A percentile compares a stretch with the other conserved stretches of the same genome.
phyloP scores from a whole-genome alignment of 805 yeast species.

The Huiozyma naganishii region DNA sequence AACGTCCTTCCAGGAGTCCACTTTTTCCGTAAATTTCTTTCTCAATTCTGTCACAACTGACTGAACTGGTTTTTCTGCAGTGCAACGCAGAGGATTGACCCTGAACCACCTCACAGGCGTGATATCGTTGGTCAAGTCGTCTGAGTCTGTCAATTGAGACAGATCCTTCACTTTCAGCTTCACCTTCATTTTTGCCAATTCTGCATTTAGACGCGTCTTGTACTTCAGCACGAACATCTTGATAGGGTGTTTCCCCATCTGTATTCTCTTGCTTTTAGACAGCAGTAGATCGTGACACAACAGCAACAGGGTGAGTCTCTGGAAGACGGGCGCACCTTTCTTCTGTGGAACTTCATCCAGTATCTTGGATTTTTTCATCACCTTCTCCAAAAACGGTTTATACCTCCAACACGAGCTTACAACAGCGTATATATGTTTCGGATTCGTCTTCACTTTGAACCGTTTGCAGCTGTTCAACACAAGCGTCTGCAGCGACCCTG shows the following conservation, averaged over 20 bases:
- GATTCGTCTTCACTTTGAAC: conserved; percentile 46
- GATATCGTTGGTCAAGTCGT: conserved; percentile 36
- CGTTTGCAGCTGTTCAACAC: conserved; percentile 40
- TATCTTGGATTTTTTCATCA: conserved; percentile 61
- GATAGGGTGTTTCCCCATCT: conserved; percentile 78
- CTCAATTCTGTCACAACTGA: conserved; percentile 16
- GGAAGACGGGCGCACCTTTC: conserved; percentile 39
- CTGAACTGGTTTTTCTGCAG: conserved; percentile 18
- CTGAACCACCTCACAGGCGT: conserved; percentile 79
- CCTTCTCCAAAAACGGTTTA: conserved; percentile 47
- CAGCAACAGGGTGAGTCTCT: conserved; percentile 32
- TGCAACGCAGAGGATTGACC: conserved; percentile 51
- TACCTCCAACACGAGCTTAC: conserved; percentile 69
- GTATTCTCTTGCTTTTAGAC: conserved; percentile 68
- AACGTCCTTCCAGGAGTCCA: conserved; percentile 32
- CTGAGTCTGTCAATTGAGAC: conserved; percentile 42
- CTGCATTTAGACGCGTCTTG: conserved; percentile 75
- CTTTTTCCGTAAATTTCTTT: conserved; percentile 36
- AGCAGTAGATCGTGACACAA: conserved; percentile 75
- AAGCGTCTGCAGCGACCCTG: conserved; percentile 45
- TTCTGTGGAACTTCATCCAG: conserved; percentile 35
- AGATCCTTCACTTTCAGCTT: conserved; percentile 53
- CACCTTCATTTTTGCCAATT: conserved; percentile 65
- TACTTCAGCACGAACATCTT: conserved; percentile 72
- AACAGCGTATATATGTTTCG: conserved; percentile 79